These are phyloP conservation scores for Spencermartinsiella europaea DNA, from an alignment of 805 yeast genomes.

Conservation along the genomic window DNA sequence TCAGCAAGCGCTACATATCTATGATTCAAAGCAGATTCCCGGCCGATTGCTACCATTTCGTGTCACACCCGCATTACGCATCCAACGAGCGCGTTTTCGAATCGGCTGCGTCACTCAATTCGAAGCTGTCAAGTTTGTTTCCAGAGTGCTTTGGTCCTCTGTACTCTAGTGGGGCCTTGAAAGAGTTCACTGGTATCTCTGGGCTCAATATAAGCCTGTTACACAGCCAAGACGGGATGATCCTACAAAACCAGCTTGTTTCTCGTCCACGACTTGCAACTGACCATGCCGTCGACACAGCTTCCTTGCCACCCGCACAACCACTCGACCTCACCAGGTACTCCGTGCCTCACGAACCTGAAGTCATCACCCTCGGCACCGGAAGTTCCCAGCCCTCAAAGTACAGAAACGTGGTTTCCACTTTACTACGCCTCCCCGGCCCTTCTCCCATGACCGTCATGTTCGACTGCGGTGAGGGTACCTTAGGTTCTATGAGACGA, in stretches of 20 bases:
- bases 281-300: neutral
- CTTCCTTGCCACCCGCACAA: neutral
- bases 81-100: slow-evolving; percentile 57
- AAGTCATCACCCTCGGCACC: slow-evolving; percentile 78
- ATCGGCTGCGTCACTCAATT: slow-evolving; percentile 42
- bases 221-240: neutral
- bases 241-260: neutral
- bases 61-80: slow-evolving; percentile 66
- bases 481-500: slow-evolving; percentile 67
- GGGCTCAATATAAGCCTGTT: neutral
- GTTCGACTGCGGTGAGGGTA: slow-evolving; percentile 95
- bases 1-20: slow-evolving; percentile 38
- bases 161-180: slow-evolving; percentile 15
- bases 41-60: slow-evolving; percentile 44
- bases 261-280: neutral
- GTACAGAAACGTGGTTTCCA: slow-evolving; percentile 79
- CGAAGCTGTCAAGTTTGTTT: slow-evolving; percentile 22
- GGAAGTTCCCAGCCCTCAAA: slow-evolving; percentile 88
- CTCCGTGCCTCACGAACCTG: slow-evolving; percentile 30
- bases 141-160: slow-evolving; percentile 28
- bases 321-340: neutral
- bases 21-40: slow-evolving; percentile 40
- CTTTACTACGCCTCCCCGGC: slow-evolving; percentile 64
- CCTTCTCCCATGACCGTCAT: slow-evolving; percentile 36
- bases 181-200: slow-evolving; percentile 10